Evolutionary conservation across 1,284 basidiomycete genomes (phyloP).

Genomic region (Lentinula novae-zelandiae): DNA sequence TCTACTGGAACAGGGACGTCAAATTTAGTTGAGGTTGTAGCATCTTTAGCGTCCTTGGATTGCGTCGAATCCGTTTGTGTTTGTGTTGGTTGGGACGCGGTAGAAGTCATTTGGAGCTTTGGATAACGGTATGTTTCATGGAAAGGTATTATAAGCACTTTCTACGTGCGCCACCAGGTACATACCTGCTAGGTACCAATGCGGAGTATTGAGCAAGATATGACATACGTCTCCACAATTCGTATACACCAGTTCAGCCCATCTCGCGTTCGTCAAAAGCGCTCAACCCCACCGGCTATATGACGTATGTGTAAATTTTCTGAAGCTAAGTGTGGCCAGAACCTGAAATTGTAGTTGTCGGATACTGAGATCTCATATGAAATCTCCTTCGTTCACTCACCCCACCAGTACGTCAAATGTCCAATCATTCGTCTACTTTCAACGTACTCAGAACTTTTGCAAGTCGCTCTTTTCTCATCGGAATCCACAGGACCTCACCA

Average conservation of each 20-base stretch:
- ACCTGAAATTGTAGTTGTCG: not conserved
- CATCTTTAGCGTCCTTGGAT: not conserved
- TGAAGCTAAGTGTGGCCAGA: not conserved
- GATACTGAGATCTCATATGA: not conserved
- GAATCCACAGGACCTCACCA: conserved; percentile 76
- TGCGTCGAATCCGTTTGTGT: not conserved
- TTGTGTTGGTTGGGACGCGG: not conserved
- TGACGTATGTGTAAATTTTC: not conserved
- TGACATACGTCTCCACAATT: not conserved
- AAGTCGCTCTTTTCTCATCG: conserved; percentile 69
- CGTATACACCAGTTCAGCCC: not conserved
- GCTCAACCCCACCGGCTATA: not conserved
- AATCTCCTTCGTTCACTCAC: not conserved
- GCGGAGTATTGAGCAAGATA: not conserved
- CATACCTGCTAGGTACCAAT: not conserved
- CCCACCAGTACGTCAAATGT: not conserved
- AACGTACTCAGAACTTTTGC: conserved; percentile 26
- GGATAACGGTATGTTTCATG: not conserved
- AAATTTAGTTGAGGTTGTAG: not conserved
- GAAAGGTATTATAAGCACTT: not conserved
- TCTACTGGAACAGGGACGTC: not conserved
- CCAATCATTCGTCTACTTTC: not conserved
- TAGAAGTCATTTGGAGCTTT: conserved; percentile 1
- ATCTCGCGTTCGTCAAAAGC: not conserved
- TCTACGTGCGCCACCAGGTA: not conserved